Evolutionary conservation across 2,329 filamentous ascomycete genomes (phyloP).

Genomic region (Botrytis paeoniae): DNA sequence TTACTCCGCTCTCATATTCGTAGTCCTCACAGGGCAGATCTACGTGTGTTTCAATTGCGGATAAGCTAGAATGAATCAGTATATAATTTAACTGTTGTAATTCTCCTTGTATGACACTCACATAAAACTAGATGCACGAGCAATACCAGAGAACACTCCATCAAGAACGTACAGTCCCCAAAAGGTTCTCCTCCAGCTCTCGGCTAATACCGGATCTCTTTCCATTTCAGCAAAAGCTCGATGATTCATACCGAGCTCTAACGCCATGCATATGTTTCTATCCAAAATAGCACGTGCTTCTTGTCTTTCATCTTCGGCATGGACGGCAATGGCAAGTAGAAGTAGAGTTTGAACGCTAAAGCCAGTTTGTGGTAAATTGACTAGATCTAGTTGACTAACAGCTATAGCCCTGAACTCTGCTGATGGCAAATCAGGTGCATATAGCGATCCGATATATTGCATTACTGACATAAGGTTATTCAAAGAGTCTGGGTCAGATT

Average conservation of each 20-base stretch:
- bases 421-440: constrained; percentile 35
- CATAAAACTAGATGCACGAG: constrained; percentile 30
- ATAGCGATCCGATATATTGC: constrained; percentile 43
- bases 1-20: constrained; percentile 43
- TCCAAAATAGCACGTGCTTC: constrained; percentile 38
- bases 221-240: constrained; percentile 49
- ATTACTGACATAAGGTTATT: constrained; percentile 36
- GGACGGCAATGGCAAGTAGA: constrained; percentile 40
- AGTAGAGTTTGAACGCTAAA: constrained; percentile 41
- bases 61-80: constrained; percentile 25
- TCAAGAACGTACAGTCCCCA: constrained; percentile 41
- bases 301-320: constrained; percentile 37
- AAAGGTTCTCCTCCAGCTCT: constrained; percentile 44
- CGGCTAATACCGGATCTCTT: constrained; percentile 40
- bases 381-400: constrained; percentile 29
- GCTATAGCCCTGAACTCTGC: constrained; percentile 37
- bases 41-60: constrained; percentile 37
- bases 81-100: background rate
- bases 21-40: constrained; percentile 44
- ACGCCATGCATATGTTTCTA: constrained; percentile 54
- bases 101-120: constrained; percentile 9
- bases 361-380: constrained; percentile 33
- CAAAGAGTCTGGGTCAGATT: constrained; percentile 38
- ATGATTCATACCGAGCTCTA: constrained; percentile 59
- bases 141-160: constrained; percentile 28